Percentiles rank a stretch among this genome's conserved stretches.
These are phyloP conservation scores for Kodamaea arcana DNA, from an alignment of 1,139 yeast species.

Conservation along the genomic window DNA sequence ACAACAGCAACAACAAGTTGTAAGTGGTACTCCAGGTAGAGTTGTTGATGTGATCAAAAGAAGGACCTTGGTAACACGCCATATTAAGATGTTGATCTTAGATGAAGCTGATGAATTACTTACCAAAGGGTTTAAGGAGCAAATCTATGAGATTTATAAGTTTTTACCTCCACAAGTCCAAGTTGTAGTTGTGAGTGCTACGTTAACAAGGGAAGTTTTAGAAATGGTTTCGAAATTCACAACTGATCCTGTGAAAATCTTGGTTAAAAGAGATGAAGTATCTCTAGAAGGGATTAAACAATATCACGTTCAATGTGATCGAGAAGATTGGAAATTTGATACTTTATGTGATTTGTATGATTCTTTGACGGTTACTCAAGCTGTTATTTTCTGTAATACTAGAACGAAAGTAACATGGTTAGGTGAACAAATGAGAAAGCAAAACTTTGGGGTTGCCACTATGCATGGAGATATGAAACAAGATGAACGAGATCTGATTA, in stretches of 20 bases:
- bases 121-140: slow-evolving; percentile 88
- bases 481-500: slow-evolving; percentile 81
- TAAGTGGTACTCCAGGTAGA: slow-evolving; percentile 97
- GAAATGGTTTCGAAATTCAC: slow-evolving; percentile 85
- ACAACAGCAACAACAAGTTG: slow-evolving; percentile 79
- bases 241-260: slow-evolving; percentile 84
- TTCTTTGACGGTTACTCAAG: slow-evolving; percentile 91
- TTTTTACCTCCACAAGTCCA: slow-evolving; percentile 77
- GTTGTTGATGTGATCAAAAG: slow-evolving; percentile 85
- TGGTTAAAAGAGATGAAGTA: slow-evolving; percentile 86
- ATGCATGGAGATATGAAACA: slow-evolving; percentile 99
- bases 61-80: slow-evolving; percentile 60
- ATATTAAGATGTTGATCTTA: slow-evolving; percentile 74
- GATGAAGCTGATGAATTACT: slow-evolving; percentile 96
- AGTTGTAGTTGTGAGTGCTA: slow-evolving; percentile 93
- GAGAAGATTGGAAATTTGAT: slow-evolving; percentile 95
- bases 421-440: slow-evolving; percentile 66
- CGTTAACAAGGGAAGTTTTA: slow-evolving; percentile 79
- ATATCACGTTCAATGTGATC: slow-evolving; percentile 78
- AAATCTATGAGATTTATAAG: slow-evolving; percentile 83
- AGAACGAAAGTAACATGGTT: slow-evolving; percentile 91
- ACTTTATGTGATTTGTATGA: slow-evolving; percentile 91
- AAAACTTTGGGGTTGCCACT: slow-evolving; percentile 84
- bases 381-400: slow-evolving; percentile 93
- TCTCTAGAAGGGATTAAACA: slow-evolving; percentile 89